Base-by-base conservation (phyloP, 176 grass and related monocot species). In the Pharus latifolius region DNA sequence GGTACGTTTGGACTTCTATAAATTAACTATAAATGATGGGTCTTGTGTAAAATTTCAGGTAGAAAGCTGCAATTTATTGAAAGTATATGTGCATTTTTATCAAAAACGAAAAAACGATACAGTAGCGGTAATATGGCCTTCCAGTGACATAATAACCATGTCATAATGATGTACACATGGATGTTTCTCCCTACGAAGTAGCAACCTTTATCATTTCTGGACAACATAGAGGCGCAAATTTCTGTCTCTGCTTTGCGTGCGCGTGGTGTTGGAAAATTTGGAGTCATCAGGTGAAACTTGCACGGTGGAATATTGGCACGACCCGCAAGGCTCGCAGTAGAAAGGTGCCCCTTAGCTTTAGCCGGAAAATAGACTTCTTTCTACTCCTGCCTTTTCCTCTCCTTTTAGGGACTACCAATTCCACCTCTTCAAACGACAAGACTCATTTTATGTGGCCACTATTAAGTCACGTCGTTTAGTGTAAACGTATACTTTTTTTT, bases 111-210 rank as follows among this genome's bases (percentile, higher is more conserved):
- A 13, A 30, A 26, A 48, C 10, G 42, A 52, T 10, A 28, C 24
- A 2, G 29, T n/a, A n/a, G n/a, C n/a, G n/a, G n/a, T n/a, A n/a
- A n/a, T n/a, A n/a, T n/a, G n/a, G n/a, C n/a, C n/a, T n/a, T n/a
- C n/a, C n/a, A 22, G n/a, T 60, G 68, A 55, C 49, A 38, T 20
- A 51, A 19, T 1, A 29, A 32, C 19, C 49, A 33, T 33, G 67
- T 84, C 74, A 84, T 2, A 48, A 32, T 52, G 75, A 78, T 66
- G 67, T 57, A 12, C 56, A 30, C 46, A 46, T 32, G 25, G 18
- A 27, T 2, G 0, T 2, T 60, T 49, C 49, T 20, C 8, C 37
- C 35, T 47, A 26, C 54, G n/a, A n/a, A n/a, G n/a, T n/a, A 14
- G 48, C 31, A 9, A 41, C 24, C 41, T 65, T 3, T n/a, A 41